Evolutionary conservation across 106 monocot species (phyloP).

Genomic region (Dioscorea zingiberensis): DNA sequence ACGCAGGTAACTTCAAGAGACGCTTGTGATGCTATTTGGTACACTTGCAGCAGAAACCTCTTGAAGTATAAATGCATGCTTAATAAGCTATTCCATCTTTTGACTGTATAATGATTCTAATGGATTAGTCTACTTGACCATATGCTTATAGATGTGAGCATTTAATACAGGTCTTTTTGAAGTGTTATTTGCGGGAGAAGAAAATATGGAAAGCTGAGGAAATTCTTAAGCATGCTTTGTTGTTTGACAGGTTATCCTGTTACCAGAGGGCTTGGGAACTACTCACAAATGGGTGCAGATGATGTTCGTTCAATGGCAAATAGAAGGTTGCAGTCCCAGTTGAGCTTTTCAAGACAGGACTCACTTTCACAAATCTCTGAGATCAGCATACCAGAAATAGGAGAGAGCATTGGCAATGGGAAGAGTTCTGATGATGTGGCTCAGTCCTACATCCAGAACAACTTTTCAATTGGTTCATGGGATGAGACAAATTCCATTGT

Average conservation of each 20-base stretch:
- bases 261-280: neutral
- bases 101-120: too few species aligned
- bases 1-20: too few species aligned
- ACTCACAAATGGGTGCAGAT: slow-evolving; percentile 1
- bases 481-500: slow-evolving; percentile 73
- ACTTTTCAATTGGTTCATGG: slow-evolving; percentile 59
- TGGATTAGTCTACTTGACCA: too few species aligned
- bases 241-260: slow-evolving; percentile 3
- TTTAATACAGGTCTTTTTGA: too few species aligned
- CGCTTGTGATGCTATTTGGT: too few species aligned
- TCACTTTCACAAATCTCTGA: slow-evolving; percentile 12
- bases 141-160: too few species aligned
- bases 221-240: too few species aligned
- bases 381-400: slow-evolving; percentile 3
- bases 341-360: slow-evolving; percentile 10
- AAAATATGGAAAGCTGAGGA: too few species aligned
- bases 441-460: slow-evolving; percentile 17
- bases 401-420: slow-evolving; percentile 22
- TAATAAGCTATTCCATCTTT: too few species aligned
- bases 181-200: too few species aligned
- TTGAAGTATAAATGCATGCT: too few species aligned
- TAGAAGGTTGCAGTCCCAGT: slow-evolving; percentile 7
- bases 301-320: slow-evolving; percentile 2
- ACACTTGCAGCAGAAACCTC: too few species aligned
- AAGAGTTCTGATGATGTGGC: slow-evolving; percentile 1